Base-by-base conservation (phyloP, 2,329 filamentous ascomycete genomes). In the Bimuria novae-zelandiae region DNA sequence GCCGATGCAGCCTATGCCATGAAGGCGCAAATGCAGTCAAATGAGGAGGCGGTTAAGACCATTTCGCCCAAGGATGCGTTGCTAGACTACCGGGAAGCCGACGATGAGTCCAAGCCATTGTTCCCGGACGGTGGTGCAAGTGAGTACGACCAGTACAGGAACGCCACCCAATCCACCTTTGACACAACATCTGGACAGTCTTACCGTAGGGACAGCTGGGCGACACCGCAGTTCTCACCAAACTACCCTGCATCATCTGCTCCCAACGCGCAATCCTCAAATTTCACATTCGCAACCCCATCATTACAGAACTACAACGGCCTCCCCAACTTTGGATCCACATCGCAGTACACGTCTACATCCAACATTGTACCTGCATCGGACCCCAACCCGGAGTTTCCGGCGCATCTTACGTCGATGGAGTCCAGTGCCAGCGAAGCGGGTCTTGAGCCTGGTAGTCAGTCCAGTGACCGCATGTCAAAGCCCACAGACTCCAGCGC, bases 41-140 rank as follows among this genome's bases (percentile, higher is more conserved):
- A 57, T 47, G 71, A 80, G 21, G 72, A 75, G 55, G 65, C 77
- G 37, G 62, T 85, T 1, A 90, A 90, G 74, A 96, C 93, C 0
- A 96, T 99, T 41, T 97, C 93, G 1, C 94, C 93, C 21, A 95
- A 96, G 76, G 93, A 97, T 66, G 90, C 92, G 1, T 76, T 96
- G 54, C 77, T 97, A 44, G 92, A 97, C 55, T 96, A 92, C 69
- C 84, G 88, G 56, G 90, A 94, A 33, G 75, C 80, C 0, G 89
- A 92, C 2, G 86, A 88, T 16, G 87, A 88, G 42, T 76, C 83
- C 4, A 85, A 85, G 54, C 86, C 90, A 11, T 77, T 96, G 17
- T 96, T 96, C 68, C 84, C 89, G 3, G 79, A 83, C 1, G 79
- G 83, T 49, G 79, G 84, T 36, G 71, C 79, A 40, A 76, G 76